These are phyloP conservation scores for Neoboletus subvelutipes DNA, from an alignment of 768 basidiomycete species.

Conservation along the genomic window DNA sequence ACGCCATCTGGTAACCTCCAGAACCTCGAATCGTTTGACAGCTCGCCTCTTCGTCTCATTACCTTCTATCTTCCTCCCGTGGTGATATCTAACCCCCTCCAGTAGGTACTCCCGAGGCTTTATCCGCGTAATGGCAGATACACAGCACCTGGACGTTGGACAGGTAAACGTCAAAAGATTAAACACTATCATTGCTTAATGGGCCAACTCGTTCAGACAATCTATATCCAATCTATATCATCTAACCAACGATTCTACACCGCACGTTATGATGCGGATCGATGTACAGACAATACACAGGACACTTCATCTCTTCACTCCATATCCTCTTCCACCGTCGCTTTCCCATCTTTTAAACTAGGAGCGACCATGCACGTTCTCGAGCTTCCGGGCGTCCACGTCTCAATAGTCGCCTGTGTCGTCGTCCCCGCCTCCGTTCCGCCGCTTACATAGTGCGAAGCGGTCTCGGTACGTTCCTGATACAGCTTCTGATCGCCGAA, in stretches of 20 bases:
- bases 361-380: not conserved
- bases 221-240: not conserved
- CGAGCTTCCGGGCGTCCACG: conserved; percentile 2
- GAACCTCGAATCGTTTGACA: not conserved
- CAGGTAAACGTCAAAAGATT: not conserved
- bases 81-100: not conserved
- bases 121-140: not conserved
- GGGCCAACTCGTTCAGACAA: not conserved
- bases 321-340: not conserved
- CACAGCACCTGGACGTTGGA: not conserved
- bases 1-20: not conserved
- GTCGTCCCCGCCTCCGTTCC: not conserved
- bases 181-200: not conserved
- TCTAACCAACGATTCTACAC: not conserved
- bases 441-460: not conserved
- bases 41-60: not conserved
- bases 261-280: not conserved
- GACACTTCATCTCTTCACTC: not conserved
- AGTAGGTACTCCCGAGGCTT: not conserved
- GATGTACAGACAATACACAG: not conserved
- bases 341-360: not conserved
- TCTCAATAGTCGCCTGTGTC: conserved; percentile 1
- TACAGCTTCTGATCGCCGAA: not conserved
- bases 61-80: not conserved
- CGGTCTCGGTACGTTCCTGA: not conserved